A percentile compares a stretch with the other conserved stretches of the same genome.
Conservation (phyloP, 768 basidiomycete species). For the Collybia sp. region DNA sequence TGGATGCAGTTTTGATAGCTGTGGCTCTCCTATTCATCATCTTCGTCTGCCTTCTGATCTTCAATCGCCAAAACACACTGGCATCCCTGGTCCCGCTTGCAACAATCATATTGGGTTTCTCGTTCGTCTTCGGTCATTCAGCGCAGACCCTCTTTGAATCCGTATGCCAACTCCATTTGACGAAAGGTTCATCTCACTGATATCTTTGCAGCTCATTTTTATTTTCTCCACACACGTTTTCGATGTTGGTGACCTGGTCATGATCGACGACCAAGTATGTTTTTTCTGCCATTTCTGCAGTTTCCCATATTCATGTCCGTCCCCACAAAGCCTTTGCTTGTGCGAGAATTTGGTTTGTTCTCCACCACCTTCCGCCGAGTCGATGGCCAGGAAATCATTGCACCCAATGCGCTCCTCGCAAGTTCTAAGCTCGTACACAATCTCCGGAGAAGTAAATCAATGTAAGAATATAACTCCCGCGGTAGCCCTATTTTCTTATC, state of each 20-base stretch:
- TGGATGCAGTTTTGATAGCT: constrained; percentile 68
- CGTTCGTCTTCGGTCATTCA: constrained; percentile 81
- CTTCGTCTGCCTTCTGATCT: constrained; percentile 72
- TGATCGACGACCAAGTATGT: constrained; percentile 69
- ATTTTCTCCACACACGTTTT: constrained; percentile 86
- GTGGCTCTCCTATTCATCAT: constrained; percentile 53
- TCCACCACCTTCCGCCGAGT: constrained; percentile 77
- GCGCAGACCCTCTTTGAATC: constrained; percentile 78
- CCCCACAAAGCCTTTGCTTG: constrained; percentile 38
- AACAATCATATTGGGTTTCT: constrained; percentile 77
- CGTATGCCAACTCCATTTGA: constrained; percentile 28
- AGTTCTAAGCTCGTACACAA: constrained; percentile 76
- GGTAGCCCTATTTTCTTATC: too few relatives aligned
- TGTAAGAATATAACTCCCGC: constrained; percentile 34
- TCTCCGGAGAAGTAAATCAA: constrained; percentile 67
- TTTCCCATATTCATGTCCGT: constrained; percentile 4
- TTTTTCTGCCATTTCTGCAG: not conserved
- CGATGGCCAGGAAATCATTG: constrained; percentile 77
- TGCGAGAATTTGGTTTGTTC: constrained; percentile 77
- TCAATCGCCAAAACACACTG: constrained; percentile 61
- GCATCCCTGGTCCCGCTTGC: constrained; percentile 75
- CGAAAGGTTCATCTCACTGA: not conserved
- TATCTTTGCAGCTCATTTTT: constrained; percentile 58
- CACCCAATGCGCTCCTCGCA: constrained; percentile 70
- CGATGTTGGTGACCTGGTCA: constrained; percentile 76